Conservation (phyloP, 768 basidiomycete species). For the Russula earlei region DNA sequence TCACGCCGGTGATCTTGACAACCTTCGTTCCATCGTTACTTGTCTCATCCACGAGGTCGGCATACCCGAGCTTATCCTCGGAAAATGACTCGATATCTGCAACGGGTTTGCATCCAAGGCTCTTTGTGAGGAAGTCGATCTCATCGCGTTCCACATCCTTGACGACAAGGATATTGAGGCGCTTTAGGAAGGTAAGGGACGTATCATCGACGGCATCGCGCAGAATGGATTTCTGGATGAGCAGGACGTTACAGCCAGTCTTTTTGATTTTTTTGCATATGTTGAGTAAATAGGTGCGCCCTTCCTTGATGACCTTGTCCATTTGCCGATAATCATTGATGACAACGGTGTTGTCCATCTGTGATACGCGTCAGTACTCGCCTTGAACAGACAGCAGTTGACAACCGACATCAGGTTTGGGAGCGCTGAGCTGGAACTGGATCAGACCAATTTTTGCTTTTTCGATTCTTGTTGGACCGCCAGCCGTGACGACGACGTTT, state of each 20-base stretch:
- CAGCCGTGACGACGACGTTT: constrained; percentile 81
- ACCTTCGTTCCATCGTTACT: constrained; percentile 79
- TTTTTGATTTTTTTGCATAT: constrained; percentile 99
- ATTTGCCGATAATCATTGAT: constrained; percentile 99
- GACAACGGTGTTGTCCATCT: constrained; percentile 99
- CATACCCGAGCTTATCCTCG: constrained; percentile 95
- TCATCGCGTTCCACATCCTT: constrained; percentile 99
- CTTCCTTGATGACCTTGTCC: constrained; percentile 99
- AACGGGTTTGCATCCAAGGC: constrained; percentile 89
- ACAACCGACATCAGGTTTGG: constrained; percentile 85
- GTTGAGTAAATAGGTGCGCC: constrained; percentile 93
- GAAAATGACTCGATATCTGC: constrained; percentile 97
- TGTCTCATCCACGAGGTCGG: constrained; percentile 89
- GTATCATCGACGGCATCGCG: constrained; percentile 99
- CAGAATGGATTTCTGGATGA: constrained; percentile 98
- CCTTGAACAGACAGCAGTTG: neutral
- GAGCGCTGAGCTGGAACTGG: constrained; percentile 96
- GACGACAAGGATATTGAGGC: constrained; percentile 90
- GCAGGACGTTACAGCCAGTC: constrained; percentile 96
- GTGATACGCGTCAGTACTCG: constrained; percentile 13
- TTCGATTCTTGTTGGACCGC: constrained; percentile 91
- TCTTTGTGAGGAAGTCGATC: constrained; percentile 93
- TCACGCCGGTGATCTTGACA: constrained; percentile 89
- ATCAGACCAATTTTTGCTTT: constrained; percentile 98
- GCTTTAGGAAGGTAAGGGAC: constrained; percentile 93